Conservation (phyloP, 169 alveolate species). For the Amoebophrya sp. region DNA sequence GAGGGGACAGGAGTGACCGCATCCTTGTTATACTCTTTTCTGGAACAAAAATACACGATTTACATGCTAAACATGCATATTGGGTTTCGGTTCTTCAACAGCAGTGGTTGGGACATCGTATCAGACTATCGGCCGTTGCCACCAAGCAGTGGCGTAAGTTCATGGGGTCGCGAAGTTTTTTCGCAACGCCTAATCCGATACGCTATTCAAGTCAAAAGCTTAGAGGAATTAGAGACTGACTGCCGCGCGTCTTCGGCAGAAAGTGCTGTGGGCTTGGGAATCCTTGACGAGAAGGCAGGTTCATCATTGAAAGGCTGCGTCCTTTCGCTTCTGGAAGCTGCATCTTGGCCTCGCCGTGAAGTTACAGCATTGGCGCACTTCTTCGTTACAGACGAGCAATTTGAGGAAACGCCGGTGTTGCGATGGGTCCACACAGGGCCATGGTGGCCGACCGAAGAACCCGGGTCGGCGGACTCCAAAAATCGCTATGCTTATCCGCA, state of each 20-base stretch:
- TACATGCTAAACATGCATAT: not conserved
- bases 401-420: not conserved
- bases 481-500: slow-evolving; percentile 5
- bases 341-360: not conserved
- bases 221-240: not conserved
- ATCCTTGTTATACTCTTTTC: not conserved
- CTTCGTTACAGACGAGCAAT: not conserved
- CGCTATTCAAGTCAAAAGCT: not conserved
- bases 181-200: not conserved
- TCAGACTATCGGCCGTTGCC: not conserved
- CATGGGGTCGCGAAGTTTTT: not conserved
- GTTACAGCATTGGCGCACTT: slow-evolving; percentile 7
- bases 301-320: not conserved
- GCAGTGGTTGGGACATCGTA: not conserved
- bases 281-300: not conserved
- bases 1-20: not conserved
- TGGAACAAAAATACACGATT: not conserved
- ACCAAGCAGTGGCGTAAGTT: not conserved
- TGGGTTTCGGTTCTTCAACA: slow-evolving; percentile 11
- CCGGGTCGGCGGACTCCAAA: not conserved
- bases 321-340: not conserved
- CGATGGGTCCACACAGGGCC: slow-evolving; percentile 17
- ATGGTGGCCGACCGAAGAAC: not conserved
- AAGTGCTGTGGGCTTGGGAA: not conserved
- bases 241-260: not conserved